Conservation (phyloP, 164 flowering plant genomes). For the Vitis rupestris region DNA sequence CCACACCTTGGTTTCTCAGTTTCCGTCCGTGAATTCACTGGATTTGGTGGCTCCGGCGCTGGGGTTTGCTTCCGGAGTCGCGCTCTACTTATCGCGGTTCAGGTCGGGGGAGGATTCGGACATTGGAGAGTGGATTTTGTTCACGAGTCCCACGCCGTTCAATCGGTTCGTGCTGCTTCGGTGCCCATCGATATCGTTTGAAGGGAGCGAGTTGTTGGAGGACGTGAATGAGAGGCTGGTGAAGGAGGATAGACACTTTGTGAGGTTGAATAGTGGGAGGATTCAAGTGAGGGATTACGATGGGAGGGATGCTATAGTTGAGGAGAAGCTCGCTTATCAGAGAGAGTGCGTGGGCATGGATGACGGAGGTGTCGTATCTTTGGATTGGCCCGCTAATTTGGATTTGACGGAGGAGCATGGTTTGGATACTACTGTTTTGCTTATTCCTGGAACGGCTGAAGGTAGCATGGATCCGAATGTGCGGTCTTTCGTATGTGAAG, state of each 20-base stretch:
- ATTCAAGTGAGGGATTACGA: constrained; percentile 22
- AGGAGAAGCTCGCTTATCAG: constrained; percentile 53
- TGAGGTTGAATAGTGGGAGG: constrained; percentile 56
- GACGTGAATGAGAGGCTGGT: constrained; percentile 59
- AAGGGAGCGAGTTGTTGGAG: constrained; percentile 43
- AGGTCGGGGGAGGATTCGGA: constrained; percentile 10
- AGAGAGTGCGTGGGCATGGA: constrained; percentile 64
- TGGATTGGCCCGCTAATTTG: constrained; percentile 91
- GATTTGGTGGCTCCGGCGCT: constrained; percentile 51
- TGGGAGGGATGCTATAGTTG: constrained; percentile 5
- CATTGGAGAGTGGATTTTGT: constrained; percentile 71
- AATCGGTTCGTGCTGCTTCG: constrained; percentile 82
- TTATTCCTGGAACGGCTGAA: constrained; percentile 77
- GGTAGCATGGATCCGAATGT: constrained; percentile 70
- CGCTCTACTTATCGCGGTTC: constrained; percentile 30
- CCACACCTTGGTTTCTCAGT: constrained; percentile 29
- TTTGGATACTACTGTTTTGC: constrained; percentile 73
- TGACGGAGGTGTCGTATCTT: constrained; percentile 85
- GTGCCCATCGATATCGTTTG: constrained; percentile 71
- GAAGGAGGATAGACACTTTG: constrained; percentile 67
- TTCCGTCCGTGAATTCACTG: constrained; percentile 36
- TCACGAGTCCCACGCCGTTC: constrained; percentile 84
- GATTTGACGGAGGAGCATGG: constrained; percentile 73
- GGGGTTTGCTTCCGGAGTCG: constrained; percentile 53
- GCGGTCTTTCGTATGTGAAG: constrained; percentile 50